Conservation (phyloP, 2,329 filamentous ascomycete genomes). For the Colletotrichum tabaci region DNA sequence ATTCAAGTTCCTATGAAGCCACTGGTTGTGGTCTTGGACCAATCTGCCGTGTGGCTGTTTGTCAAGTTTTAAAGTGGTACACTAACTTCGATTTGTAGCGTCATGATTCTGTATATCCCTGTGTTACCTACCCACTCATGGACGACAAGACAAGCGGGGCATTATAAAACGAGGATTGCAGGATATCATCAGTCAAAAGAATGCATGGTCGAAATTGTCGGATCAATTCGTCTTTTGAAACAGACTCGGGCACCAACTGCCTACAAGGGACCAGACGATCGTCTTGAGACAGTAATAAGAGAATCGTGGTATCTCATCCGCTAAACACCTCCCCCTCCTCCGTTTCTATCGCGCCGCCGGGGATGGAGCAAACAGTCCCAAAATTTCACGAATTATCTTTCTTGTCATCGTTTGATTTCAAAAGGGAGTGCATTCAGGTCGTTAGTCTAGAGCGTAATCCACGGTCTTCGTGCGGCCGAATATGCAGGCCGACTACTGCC, state of each 20-base stretch:
- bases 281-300: constrained; percentile 12
- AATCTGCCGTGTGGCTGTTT: too few relatives aligned
- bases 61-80: too few relatives aligned
- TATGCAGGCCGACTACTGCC: constrained; percentile 5
- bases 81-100: too few relatives aligned
- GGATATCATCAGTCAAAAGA: not conserved
- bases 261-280: not conserved
- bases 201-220: constrained; percentile 1
- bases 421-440: constrained; percentile 41
- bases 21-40: too few relatives aligned
- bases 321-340: constrained; percentile 7
- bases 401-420: constrained; percentile 35
- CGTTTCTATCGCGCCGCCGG: constrained; percentile 1
- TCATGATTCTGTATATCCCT: too few relatives aligned
- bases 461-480: constrained; percentile 8
- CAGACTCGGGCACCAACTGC: not conserved
- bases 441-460: constrained; percentile 39
- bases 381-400: constrained; percentile 15
- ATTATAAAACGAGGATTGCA: not conserved
- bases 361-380: constrained; percentile 1
- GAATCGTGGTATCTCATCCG: constrained; percentile 24
- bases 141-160: not conserved
- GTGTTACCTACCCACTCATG: not conserved
- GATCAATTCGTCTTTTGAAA: constrained; percentile 2
- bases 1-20: too few relatives aligned